A percentile compares a stretch with the other conserved stretches of the same genome.
Conservation (phyloP, 1,284 basidiomycete genomes). For the Trichosporon sp. region DNA sequence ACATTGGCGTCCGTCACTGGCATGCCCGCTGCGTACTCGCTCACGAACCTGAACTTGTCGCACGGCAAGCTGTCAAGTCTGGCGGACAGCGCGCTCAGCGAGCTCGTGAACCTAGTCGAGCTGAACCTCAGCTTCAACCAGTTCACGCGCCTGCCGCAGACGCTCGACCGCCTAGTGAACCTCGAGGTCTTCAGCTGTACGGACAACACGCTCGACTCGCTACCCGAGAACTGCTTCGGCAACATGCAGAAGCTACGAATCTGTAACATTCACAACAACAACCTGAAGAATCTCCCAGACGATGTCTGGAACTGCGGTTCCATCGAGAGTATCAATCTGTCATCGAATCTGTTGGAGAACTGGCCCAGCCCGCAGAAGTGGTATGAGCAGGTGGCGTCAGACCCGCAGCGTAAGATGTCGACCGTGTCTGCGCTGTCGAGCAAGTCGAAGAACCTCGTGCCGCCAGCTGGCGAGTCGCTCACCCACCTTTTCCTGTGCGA, state of each 20-base stretch:
- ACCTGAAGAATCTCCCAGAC: constrained; percentile 68
- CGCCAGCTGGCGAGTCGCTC: constrained; percentile 20
- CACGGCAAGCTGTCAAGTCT: constrained; percentile 83
- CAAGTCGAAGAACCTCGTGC: constrained; percentile 50
- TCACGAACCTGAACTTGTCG: constrained; percentile 82
- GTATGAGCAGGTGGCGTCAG: constrained; percentile 21
- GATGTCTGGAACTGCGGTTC: constrained; percentile 79
- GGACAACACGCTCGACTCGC: constrained; percentile 74
- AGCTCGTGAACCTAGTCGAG: constrained; percentile 65
- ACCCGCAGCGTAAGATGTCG: constrained; percentile 23
- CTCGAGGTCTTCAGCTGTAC: constrained; percentile 76
- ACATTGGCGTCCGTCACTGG: constrained; percentile 60
- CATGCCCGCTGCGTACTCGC: constrained; percentile 56
- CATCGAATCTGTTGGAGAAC: constrained; percentile 77
- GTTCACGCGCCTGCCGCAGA: constrained; percentile 76
- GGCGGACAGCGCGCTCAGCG: constrained; percentile 64
- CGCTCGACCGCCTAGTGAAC: constrained; percentile 64
- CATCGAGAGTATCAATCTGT: constrained; percentile 72
- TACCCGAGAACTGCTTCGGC: constrained; percentile 71
- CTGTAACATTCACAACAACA: constrained; percentile 89
- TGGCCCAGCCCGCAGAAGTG: constrained; percentile 59
- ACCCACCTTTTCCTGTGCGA: constrained; percentile 75
- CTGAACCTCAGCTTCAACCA: constrained; percentile 81
- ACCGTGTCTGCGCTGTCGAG: constrained; percentile 51
- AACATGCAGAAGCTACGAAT: constrained; percentile 66